Percentiles rank a stretch among this genome's conserved stretches.
phyloP scores from a whole-genome alignment of 139 green algal species.

The Tetradesmus obliquus region DNA sequence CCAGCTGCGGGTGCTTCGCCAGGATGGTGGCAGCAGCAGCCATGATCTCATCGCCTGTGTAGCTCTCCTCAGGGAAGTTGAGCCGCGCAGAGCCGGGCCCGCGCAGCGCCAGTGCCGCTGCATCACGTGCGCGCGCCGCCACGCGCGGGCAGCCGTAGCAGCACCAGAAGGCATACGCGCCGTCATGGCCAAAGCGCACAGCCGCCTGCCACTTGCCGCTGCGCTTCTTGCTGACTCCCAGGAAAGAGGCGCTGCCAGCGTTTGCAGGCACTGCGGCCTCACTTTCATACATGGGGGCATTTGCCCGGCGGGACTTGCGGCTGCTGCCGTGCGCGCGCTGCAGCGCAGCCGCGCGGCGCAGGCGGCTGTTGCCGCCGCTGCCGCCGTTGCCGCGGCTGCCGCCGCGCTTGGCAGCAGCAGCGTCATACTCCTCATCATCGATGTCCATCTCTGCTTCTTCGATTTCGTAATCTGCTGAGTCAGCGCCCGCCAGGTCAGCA shows the following conservation, averaged over 20 bases:
- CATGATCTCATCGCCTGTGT: slow-evolving; percentile 6
- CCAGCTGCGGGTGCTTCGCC: slow-evolving; percentile 25
- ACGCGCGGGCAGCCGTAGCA: slow-evolving; percentile 5
- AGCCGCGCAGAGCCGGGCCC: slow-evolving; percentile 22
- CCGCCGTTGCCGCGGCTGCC: background rate
- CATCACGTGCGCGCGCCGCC: slow-evolving; percentile 10
- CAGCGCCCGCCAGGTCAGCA: background rate
- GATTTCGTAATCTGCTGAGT: slow-evolving; percentile 1
- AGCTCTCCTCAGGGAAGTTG: slow-evolving; percentile 36
- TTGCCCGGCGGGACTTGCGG: background rate
- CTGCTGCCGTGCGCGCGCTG: slow-evolving; percentile 12
- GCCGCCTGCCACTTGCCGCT: slow-evolving; percentile 39
- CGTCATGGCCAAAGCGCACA: slow-evolving; percentile 38
- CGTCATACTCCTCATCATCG: slow-evolving; percentile 26
- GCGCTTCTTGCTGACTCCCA: slow-evolving; percentile 27
- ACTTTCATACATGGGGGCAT: background rate
- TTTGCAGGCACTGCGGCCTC: background rate
- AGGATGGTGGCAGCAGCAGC: slow-evolving; percentile 10
- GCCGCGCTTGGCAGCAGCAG: background rate
- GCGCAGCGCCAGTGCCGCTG: slow-evolving; percentile 25
- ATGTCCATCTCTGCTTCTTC: slow-evolving; percentile 15
- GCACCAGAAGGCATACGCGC: slow-evolving; percentile 36
- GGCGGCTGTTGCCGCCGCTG: background rate
- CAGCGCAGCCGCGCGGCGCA: background rate
- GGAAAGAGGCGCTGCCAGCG: background rate